These are phyloP conservation scores for Candida maesae DNA, from an alignment of 805 yeast species.

Conservation along the genomic window DNA sequence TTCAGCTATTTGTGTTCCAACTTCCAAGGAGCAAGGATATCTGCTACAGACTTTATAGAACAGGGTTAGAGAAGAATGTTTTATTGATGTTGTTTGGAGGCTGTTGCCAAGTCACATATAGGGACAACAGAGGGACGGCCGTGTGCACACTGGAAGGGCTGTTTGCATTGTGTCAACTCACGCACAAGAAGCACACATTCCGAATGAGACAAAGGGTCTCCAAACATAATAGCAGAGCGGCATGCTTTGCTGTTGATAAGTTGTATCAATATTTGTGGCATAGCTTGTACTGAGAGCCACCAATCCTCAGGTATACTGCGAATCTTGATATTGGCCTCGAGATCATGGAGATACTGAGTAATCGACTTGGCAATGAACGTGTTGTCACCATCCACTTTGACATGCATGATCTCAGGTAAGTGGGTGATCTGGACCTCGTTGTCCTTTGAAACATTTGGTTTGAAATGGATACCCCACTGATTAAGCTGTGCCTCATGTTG, in stretches of 20 bases:
- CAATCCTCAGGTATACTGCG: constrained; percentile 26
- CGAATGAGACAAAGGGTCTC: constrained; percentile 40
- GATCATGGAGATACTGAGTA: constrained; percentile 42
- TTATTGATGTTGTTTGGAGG: too few relatives aligned
- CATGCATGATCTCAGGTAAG: constrained; percentile 41
- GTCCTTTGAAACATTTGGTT: constrained; percentile 1
- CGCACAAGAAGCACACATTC: constrained; percentile 45
- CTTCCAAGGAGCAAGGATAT: too few relatives aligned
- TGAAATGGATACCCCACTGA: constrained; percentile 43
- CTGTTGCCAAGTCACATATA: constrained; percentile 31
- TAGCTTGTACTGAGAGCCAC: constrained; percentile 36
- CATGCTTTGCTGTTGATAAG: constrained; percentile 61
- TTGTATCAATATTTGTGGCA: constrained; percentile 52
- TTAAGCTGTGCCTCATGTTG: constrained; percentile 29
- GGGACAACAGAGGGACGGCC: constrained; percentile 77
- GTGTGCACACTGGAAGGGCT: constrained; percentile 82
- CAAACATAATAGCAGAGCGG: constrained; percentile 68
- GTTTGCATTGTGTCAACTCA: constrained; percentile 42
- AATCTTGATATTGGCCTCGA: constrained; percentile 32
- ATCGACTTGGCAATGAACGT: constrained; percentile 35
- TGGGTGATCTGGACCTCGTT: constrained; percentile 32
- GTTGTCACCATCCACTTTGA: constrained; percentile 29
- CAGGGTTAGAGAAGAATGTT: too few relatives aligned
- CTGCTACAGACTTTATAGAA: too few relatives aligned
- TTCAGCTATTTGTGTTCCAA: too few relatives aligned